Conservation (phyloP, 1,139 yeast genomes). For the Saccharomyces hybrid region DNA sequence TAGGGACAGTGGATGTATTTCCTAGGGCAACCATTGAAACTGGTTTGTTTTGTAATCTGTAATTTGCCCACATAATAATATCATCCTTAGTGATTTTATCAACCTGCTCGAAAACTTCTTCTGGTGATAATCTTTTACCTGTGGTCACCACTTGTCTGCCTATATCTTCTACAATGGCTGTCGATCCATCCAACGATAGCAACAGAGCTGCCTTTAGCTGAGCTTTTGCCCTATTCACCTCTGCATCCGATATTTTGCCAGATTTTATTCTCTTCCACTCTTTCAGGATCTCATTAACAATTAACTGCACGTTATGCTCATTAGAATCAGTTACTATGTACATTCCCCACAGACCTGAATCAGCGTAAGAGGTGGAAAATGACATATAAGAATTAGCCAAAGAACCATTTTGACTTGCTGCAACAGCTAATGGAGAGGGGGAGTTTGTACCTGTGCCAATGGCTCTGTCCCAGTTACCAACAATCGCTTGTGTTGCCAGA, state of each 20-base stretch:
- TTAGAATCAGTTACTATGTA: slow-evolving; percentile 78
- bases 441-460: slow-evolving; percentile 66
- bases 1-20: slow-evolving; percentile 44
- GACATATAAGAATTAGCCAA: slow-evolving; percentile 94
- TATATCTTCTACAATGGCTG: slow-evolving; percentile 95
- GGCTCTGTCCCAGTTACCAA: slow-evolving; percentile 97
- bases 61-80: slow-evolving; percentile 82
- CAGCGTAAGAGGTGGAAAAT: slow-evolving; percentile 93
- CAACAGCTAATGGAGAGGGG: slow-evolving; percentile 70
- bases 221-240: slow-evolving; percentile 89
- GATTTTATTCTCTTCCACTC: slow-evolving; percentile 85
- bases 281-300: slow-evolving; percentile 64
- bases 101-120: slow-evolving; percentile 80
- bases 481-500: slow-evolving; percentile 89
- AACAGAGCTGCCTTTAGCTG: slow-evolving; percentile 88
- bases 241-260: slow-evolving; percentile 72
- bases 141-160: slow-evolving; percentile 96
- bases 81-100: slow-evolving; percentile 73
- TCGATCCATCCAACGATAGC: slow-evolving; percentile 85
- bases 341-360: slow-evolving; percentile 96
- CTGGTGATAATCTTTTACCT: slow-evolving; percentile 84
- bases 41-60: slow-evolving; percentile 68
- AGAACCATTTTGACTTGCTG: slow-evolving; percentile 43
- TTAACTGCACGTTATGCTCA: slow-evolving; percentile 54
- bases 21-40: slow-evolving; percentile 90